Evolutionary conservation across 2,329 filamentous ascomycete species (phyloP).

Genomic region (Amauroascus niger): DNA sequence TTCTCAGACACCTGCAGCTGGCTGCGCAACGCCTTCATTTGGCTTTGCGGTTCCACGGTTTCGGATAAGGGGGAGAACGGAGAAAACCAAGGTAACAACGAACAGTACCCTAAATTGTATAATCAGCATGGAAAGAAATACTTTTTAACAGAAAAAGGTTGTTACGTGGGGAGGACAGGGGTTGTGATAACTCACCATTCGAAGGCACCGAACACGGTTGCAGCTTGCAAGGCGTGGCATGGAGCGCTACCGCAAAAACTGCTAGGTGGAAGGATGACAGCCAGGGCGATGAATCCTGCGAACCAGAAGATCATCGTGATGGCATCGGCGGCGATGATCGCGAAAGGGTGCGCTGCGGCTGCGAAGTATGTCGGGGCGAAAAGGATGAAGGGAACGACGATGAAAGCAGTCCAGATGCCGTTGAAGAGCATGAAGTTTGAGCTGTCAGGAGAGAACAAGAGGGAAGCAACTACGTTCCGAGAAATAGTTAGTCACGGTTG

Average conservation of each 20-base stretch:
- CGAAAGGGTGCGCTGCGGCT: constrained; percentile 52
- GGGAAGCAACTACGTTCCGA: constrained; percentile 26
- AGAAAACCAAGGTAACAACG: constrained; percentile 12
- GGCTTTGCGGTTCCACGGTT: constrained; percentile 8
- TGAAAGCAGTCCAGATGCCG: constrained; percentile 63
- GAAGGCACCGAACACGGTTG: constrained; percentile 41
- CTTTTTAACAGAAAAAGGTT: background rate
- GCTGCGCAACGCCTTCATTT: constrained; percentile 1
- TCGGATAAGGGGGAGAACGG: constrained; percentile 13
- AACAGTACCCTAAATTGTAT: constrained; percentile 34
- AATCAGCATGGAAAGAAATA: background rate
- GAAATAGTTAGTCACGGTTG: constrained; percentile 45
- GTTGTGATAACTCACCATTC: constrained; percentile 38
- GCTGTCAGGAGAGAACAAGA: constrained; percentile 44
- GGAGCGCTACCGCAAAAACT: constrained; percentile 42
- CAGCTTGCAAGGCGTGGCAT: constrained; percentile 52
- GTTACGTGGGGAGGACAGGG: too few relatives aligned
- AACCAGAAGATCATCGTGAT: constrained; percentile 86
- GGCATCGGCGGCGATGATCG: constrained; percentile 57
- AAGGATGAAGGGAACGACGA: constrained; percentile 58
- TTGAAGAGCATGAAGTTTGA: constrained; percentile 74
- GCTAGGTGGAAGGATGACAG: constrained; percentile 52
- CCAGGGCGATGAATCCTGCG: constrained; percentile 68
- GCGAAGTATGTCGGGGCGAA: constrained; percentile 56
- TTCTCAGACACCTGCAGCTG: too few relatives aligned